Evolutionary conservation across 495 filamentous ascomycete genomes (phyloP).

Genomic region (Aspergillus ellipticus): DNA sequence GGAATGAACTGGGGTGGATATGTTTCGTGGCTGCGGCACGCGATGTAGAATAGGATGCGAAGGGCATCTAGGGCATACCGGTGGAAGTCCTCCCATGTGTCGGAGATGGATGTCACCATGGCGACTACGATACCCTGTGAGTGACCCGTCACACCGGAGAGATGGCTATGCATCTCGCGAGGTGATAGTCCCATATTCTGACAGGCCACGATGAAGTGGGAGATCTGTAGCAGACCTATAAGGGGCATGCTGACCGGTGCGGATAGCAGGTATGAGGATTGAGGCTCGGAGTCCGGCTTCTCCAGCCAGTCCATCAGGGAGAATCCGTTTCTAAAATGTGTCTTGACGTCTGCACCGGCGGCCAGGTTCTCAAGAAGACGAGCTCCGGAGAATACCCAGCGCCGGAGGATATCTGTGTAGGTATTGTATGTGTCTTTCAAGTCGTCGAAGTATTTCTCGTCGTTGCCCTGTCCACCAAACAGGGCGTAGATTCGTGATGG

Average conservation of each 20-base stretch:
- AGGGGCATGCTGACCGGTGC: constrained; percentile 20
- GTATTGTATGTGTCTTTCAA: not conserved
- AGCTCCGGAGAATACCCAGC: not conserved
- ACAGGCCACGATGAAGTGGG: constrained; percentile 18
- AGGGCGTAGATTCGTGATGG: not conserved
- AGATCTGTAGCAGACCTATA: constrained; percentile 18
- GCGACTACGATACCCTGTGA: constrained; percentile 28
- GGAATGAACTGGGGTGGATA: not conserved
- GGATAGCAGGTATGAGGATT: not conserved
- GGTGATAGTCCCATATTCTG: constrained; percentile 16
- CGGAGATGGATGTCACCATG: constrained; percentile 16
- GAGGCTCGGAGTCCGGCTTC: not conserved
- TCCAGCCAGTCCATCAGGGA: not conserved
- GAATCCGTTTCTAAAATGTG: not conserved
- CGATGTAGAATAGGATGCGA: constrained; percentile 20
- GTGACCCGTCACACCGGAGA: constrained; percentile 23
- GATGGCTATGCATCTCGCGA: constrained; percentile 11
- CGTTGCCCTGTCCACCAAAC: not conserved
- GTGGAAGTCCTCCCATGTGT: constrained; percentile 21
- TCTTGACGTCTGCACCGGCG: not conserved
- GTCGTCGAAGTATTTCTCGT: constrained; percentile 1
- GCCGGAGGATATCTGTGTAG: not conserved
- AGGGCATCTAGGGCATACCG: constrained; percentile 7
- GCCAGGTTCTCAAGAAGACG: not conserved
- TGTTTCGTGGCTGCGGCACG: not conserved